Conservation (phyloP, 306 rosid species). For the Chamaecrista fasciculata region DNA sequence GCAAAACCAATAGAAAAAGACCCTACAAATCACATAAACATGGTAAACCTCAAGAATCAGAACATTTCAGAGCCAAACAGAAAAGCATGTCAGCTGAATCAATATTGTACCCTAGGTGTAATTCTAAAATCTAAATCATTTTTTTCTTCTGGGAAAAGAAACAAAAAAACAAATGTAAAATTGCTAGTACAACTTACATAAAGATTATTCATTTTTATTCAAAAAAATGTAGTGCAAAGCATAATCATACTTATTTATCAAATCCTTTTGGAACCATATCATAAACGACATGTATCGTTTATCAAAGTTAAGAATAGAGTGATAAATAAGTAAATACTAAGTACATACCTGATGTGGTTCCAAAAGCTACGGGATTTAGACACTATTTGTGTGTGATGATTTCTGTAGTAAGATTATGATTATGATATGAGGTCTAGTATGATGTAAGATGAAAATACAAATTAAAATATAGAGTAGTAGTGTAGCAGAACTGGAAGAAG, state of each 20-base stretch:
- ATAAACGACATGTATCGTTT: too few relatives aligned
- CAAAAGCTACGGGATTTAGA: conserved; percentile 30
- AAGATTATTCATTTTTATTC: background rate
- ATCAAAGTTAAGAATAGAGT: too few relatives aligned
- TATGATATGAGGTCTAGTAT: too few relatives aligned
- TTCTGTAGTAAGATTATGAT: too few relatives aligned
- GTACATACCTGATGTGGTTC: conserved; percentile 37
- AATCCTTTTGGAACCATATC: too few relatives aligned
- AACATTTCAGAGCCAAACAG: conserved; percentile 13
- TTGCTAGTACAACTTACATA: background rate
- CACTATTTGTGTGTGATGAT: too few relatives aligned
- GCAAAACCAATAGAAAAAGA: conserved; percentile 66
- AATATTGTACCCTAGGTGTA: background rate
- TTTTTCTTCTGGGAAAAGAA: background rate
- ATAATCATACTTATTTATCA: background rate
- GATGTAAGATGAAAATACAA: too few relatives aligned
- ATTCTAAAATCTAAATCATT: background rate
- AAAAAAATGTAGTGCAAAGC: background rate
- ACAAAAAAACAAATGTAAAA: background rate
- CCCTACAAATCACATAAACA: conserved; percentile 61
- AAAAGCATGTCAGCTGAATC: conserved; percentile 9
- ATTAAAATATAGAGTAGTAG: too few relatives aligned
- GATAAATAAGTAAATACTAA: background rate
- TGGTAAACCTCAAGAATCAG: conserved; percentile 25
- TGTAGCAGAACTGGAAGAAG: conserved; percentile 1